phyloP scores from a whole-genome alignment of 306 rosid species.

The Arachis stenosperma region DNA sequence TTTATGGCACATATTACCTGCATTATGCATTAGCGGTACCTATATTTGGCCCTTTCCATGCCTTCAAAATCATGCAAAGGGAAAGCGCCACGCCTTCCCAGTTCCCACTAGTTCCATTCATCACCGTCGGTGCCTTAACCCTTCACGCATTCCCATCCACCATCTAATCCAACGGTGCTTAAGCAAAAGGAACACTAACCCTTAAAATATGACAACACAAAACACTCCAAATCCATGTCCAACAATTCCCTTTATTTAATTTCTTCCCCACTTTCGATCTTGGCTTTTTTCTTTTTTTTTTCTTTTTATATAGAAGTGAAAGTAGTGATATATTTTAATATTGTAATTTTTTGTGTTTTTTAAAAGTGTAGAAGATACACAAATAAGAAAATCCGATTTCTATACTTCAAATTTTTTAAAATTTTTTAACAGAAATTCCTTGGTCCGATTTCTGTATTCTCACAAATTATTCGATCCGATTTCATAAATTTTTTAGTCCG shows the following conservation, averaged over 20 bases:
- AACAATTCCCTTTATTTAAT: constrained; percentile 16
- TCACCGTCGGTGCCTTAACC: constrained; percentile 36
- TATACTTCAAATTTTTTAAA: no score
- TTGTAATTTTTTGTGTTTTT: no score
- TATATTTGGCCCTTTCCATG: constrained; percentile 17
- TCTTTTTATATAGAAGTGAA: no score
- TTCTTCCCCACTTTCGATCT: neutral
- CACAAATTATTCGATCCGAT: no score
- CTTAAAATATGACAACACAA: constrained; percentile 1
- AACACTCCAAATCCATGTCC: constrained; percentile 35
- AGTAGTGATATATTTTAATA: no score
- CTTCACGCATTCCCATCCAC: constrained; percentile 32
- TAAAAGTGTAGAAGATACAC: no score
- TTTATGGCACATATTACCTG: no score
- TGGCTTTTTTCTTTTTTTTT: no score
- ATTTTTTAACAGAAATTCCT: no score
- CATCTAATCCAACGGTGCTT: constrained; percentile 42
- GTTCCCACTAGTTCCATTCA: constrained; percentile 6
- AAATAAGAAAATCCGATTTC: no score
- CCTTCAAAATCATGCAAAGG: constrained; percentile 27
- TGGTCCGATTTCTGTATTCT: no score
- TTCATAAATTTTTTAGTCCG: no score
- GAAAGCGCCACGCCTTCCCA: constrained; percentile 21
- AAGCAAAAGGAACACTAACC: constrained; percentile 31
- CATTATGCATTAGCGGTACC: neutral